phyloP scores from a whole-genome alignment of 1,139 yeast genomes.

The Blastobotrys raffinosifermentans region DNA sequence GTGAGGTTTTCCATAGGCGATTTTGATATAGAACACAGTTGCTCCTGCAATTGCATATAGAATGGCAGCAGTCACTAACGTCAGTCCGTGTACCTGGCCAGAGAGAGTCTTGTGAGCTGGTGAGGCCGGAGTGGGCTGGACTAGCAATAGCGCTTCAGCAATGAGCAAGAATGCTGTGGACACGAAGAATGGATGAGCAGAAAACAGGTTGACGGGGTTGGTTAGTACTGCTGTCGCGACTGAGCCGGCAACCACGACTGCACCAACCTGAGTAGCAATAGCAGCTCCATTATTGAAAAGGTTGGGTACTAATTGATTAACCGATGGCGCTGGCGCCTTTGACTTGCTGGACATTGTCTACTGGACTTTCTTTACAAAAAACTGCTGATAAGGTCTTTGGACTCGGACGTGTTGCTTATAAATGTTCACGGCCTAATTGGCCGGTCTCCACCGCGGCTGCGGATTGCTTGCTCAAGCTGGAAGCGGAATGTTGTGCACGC shows the following conservation, averaged over 20 bases:
- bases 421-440: background rate
- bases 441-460: background rate
- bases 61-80: slow-evolving; percentile 20
- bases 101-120: slow-evolving; percentile 23
- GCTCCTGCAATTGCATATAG: slow-evolving; percentile 20
- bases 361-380: no score
- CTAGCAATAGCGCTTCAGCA: slow-evolving; percentile 21
- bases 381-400: background rate
- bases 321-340: no score
- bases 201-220: slow-evolving; percentile 19
- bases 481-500: background rate
- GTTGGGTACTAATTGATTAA: slow-evolving; percentile 9
- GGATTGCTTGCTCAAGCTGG: background rate
- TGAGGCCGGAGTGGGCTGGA: slow-evolving; percentile 21
- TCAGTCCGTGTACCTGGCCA: slow-evolving; percentile 27
- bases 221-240: slow-evolving; percentile 17
- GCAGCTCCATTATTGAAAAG: slow-evolving; percentile 13
- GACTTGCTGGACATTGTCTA: no score
- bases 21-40: slow-evolving; percentile 25
- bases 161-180: slow-evolving; percentile 19
- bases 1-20: slow-evolving; percentile 23
- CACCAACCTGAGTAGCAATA: slow-evolving; percentile 16
- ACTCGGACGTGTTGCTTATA: background rate
- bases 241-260: slow-evolving; percentile 11
- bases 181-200: slow-evolving; percentile 25